These are phyloP conservation scores for Aspergillus felis DNA, from an alignment of 2,329 filamentous ascomycete genomes.

Conservation along the genomic window DNA sequence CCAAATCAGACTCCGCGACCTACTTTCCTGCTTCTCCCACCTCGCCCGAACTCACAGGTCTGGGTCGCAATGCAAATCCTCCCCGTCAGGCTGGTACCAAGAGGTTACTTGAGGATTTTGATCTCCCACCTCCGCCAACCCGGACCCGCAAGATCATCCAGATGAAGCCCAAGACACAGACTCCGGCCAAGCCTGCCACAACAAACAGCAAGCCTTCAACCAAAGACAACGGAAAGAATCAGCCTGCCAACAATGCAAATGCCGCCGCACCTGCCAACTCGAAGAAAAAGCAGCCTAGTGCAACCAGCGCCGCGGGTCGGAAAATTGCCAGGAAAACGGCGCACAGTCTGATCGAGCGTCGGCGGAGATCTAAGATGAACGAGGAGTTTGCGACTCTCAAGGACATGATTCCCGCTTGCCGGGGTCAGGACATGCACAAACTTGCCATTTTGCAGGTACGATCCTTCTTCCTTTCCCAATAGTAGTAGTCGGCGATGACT, in stretches of 20 bases:
- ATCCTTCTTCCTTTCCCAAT: constrained; percentile 10
- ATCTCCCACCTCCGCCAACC: constrained; percentile 86
- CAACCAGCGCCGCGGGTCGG: constrained; percentile 78
- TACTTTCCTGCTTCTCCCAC: constrained; percentile 33
- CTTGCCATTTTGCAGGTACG: constrained; percentile 85
- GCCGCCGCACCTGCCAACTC: constrained; percentile 35
- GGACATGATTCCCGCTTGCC: constrained; percentile 91
- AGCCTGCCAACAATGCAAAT: constrained; percentile 9
- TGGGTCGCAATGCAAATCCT: constrained; percentile 18
- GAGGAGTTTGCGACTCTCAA: constrained; percentile 94
- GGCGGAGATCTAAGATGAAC: constrained; percentile 95
- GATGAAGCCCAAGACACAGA: constrained; percentile 71
- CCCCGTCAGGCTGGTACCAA: constrained; percentile 35
- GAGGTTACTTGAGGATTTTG: constrained; percentile 53
- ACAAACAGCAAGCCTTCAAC: constrained; percentile 17
- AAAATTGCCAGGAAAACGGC: constrained; percentile 96
- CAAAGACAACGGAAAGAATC: constrained; percentile 22
- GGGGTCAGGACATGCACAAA: constrained; percentile 96
- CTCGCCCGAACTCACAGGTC: constrained; percentile 26
- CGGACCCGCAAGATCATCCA: constrained; percentile 95
- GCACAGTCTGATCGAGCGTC: constrained; percentile 88
- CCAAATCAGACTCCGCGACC: constrained; percentile 24
- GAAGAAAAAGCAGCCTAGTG: constrained; percentile 74
- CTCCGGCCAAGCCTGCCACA: constrained; percentile 42
- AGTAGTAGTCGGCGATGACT: constrained; percentile 3